Percentiles rank a stretch among this genome's conserved stretches.
Conservation (phyloP, 768 basidiomycete species). For the Panus rudis region DNA sequence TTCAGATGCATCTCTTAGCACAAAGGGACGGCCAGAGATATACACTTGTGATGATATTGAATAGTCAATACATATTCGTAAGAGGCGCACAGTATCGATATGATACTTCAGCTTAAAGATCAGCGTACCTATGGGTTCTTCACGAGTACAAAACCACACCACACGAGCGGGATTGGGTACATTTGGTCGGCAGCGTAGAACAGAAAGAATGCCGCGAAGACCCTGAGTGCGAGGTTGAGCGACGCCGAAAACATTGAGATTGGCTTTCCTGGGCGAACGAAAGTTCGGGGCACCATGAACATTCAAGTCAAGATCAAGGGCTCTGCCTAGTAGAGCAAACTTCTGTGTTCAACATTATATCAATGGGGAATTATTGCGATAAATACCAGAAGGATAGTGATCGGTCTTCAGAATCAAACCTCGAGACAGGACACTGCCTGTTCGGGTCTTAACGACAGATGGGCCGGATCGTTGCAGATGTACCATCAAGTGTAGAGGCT, state of each 20-base stretch:
- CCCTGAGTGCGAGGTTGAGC: constrained; percentile 95
- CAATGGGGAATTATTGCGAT: neutral
- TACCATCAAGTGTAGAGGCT: constrained; percentile 52
- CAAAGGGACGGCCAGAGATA: constrained; percentile 89
- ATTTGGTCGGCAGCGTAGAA: constrained; percentile 69
- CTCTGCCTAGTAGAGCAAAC: constrained; percentile 50
- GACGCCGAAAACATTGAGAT: constrained; percentile 88
- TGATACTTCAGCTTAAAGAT: neutral
- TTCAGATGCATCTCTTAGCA: constrained; percentile 79
- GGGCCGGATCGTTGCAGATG: constrained; percentile 60
- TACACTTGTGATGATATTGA: constrained; percentile 44
- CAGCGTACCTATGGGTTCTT: constrained; percentile 83
- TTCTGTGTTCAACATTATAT: too few relatives aligned
- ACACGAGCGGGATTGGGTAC: constrained; percentile 61
- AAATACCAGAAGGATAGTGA: constrained; percentile 64
- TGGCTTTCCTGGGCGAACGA: constrained; percentile 68
- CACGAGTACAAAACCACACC: constrained; percentile 95
- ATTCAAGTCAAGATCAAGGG: constrained; percentile 84
- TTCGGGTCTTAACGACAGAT: constrained; percentile 75
- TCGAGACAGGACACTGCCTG: constrained; percentile 76
- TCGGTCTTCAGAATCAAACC: constrained; percentile 96
- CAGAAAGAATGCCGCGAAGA: constrained; percentile 80
- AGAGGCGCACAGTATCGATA: neutral
- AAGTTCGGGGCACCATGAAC: constrained; percentile 96
- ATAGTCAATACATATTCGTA: neutral